Evolutionary conservation across 108 stramenopile genomes (phyloP).

Genomic region (Pinguiococcus pyrenoidosus): DNA sequence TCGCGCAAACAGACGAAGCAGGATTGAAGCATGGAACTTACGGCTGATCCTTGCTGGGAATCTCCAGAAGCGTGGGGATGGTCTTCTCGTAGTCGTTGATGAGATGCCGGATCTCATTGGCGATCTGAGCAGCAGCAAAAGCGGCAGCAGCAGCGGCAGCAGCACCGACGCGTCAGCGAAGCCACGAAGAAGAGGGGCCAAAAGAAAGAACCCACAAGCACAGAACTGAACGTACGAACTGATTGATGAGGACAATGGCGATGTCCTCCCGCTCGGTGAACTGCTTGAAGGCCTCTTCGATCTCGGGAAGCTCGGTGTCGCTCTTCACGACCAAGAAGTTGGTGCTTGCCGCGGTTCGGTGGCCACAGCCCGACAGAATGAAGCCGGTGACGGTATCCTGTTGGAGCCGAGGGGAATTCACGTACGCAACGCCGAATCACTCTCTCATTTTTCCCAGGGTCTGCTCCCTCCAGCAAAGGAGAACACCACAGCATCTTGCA

Average conservation of each 20-base stretch:
- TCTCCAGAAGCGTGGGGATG: constrained; percentile 94
- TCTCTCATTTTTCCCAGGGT: background rate
- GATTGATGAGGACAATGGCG: constrained; percentile 93
- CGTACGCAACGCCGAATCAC: background rate
- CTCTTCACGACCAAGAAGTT: constrained; percentile 92
- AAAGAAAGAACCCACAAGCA: background rate
- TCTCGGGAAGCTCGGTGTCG: constrained; percentile 18
- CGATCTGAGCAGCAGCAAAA: constrained; percentile 26
- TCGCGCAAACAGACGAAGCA: background rate
- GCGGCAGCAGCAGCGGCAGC: no score
- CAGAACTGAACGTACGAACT: constrained; percentile 10
- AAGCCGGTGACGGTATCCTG: constrained; percentile 98
- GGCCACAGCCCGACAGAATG: constrained; percentile 88
- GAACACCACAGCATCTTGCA: background rate
- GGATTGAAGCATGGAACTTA: background rate
- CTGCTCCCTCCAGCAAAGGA: background rate
- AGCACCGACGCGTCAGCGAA: no score
- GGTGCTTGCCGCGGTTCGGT: constrained; percentile 74
- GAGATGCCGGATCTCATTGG: constrained; percentile 88
- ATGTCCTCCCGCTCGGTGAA: constrained; percentile 74
- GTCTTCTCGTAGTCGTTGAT: constrained; percentile 82
- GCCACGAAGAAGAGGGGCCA: no score
- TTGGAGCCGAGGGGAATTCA: background rate
- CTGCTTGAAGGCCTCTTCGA: constrained; percentile 45
- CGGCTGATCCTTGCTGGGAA: constrained; percentile 80